Base-by-base conservation (phyloP, 345 rosid genomes). In the Luvunga scandens region DNA sequence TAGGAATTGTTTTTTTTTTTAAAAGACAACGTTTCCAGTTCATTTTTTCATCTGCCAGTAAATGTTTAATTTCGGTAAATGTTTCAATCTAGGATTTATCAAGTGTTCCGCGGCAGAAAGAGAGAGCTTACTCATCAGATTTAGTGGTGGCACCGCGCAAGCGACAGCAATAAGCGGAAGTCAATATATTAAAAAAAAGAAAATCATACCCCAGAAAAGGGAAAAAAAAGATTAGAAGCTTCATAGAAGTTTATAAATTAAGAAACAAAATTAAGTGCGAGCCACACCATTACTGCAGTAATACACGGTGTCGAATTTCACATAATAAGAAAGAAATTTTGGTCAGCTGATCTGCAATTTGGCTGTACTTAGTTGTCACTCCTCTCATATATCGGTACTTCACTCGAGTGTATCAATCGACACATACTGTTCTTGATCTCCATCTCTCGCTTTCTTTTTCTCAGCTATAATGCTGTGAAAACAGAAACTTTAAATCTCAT, bases 301-400 rank as follows among this genome's bases (percentile, higher is more conserved):
- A 71, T 22, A 30, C 28, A 13, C 16, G 30, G 64, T 71, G 1
- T 13, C 76, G 53, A 4, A 36, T 31, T 59, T 59, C 42, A 71
- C 64, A 12, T 18, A 8, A 28, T 45, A 24, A 69, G 4, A 65
- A 55, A 30, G 56, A 68, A 25, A 39, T n/a, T 60, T 69, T 56
- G 31, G 72, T 65, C 62, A 42, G 78, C 28, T 78, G 63, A 59
- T 80, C 53, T 80, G 83, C 86, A 83, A 56, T 73, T 83, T 80
- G 83, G 91, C 89, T 87, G 89, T 86, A 71, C 70, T 84, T 74
- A 82, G 91, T 85, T 89, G 94, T 85, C 89, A 80, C 28, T 69
- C 66, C 57, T 65, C 56, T 45, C 5, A 45, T 45, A 45, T 18
- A 53, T 72, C 79, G 72, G 61, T 24, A 66, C 27, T 59, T 78